These are phyloP conservation scores for Colletotrichum australisinense DNA, from an alignment of 2,329 filamentous ascomycete genomes.

Conservation along the genomic window DNA sequence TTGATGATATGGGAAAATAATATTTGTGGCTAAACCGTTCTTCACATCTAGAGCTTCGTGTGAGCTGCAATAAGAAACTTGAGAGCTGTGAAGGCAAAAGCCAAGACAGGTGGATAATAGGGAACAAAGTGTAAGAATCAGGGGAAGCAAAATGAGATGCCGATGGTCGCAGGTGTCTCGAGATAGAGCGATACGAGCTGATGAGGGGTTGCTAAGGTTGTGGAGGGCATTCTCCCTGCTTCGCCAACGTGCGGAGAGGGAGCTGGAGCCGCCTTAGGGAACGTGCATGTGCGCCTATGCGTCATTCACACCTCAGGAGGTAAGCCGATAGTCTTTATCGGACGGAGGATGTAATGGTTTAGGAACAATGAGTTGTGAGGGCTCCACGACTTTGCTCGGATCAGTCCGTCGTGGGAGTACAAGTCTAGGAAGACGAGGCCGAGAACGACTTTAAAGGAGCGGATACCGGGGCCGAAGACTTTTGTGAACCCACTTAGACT, in stretches of 20 bases:
- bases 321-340: conserved; percentile 33
- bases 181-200: conserved; percentile 38
- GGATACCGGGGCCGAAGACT: conserved; percentile 17
- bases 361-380: conserved; percentile 14
- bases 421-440: conserved; percentile 7
- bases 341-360: conserved; percentile 14
- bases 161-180: conserved; percentile 32
- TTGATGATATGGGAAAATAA: background rate
- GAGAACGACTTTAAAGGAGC: conserved; percentile 7
- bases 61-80: background rate
- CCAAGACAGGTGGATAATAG: background rate
- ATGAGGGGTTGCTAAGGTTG: conserved; percentile 38
- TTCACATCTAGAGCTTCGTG: background rate
- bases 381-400: conserved; percentile 29
- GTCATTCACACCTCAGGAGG: conserved; percentile 31
- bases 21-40: background rate
- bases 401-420: conserved; percentile 8
- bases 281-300: conserved; percentile 36
- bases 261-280: conserved; percentile 35
- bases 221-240: conserved; percentile 38
- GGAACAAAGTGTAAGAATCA: background rate
- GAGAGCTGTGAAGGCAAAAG: background rate
- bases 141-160: background rate
- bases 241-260: conserved; percentile 37
- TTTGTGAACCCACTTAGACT: conserved; percentile 2